Evolutionary conservation across 2,329 filamentous ascomycete species (phyloP).

Genomic region (Microdochium paspali): DNA sequence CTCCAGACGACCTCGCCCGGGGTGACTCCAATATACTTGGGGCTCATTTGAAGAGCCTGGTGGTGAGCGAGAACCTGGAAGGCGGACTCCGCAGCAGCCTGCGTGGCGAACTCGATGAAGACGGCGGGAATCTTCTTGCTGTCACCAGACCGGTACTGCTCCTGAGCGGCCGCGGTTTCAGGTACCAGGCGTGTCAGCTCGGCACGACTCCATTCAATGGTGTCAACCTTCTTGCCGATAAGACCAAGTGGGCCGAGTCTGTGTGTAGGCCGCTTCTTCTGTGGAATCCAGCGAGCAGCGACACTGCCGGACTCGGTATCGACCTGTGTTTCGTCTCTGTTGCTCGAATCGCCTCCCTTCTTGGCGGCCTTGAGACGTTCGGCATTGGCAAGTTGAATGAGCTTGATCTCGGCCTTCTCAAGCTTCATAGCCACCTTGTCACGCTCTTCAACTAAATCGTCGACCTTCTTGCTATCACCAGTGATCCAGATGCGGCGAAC

Average conservation of each 20-base stretch:
- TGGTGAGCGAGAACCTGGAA: conserved; percentile 84
- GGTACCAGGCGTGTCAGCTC: conserved; percentile 70
- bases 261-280: conserved; percentile 69
- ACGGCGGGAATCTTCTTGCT: conserved; percentile 63
- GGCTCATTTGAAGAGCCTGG: conserved; percentile 76
- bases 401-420: conserved; percentile 76
- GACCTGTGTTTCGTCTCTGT: conserved; percentile 36
- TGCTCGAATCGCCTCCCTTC: conserved; percentile 38
- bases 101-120: conserved; percentile 82
- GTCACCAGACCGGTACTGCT: conserved; percentile 54
- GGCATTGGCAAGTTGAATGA: conserved; percentile 71
- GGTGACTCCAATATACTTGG: conserved; percentile 73
- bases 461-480: conserved; percentile 66
- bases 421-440: conserved; percentile 73
- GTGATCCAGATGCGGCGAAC: conserved; percentile 81
- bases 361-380: conserved; percentile 59
- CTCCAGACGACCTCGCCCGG: conserved; percentile 83
- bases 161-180: conserved; percentile 59
- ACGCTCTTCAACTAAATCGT: conserved; percentile 72
- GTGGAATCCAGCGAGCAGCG: conserved; percentile 65
- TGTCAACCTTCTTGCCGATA: conserved; percentile 84
- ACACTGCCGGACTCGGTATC: conserved; percentile 61
- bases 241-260: conserved; percentile 57
- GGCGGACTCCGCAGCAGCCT: conserved; percentile 77
- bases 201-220: conserved; percentile 78